Evolutionary conservation across 75 land plant species (phyloP), one percentile per base, ranked within the genome.

Genomic region (Isoetes taiwanensis): DNA sequence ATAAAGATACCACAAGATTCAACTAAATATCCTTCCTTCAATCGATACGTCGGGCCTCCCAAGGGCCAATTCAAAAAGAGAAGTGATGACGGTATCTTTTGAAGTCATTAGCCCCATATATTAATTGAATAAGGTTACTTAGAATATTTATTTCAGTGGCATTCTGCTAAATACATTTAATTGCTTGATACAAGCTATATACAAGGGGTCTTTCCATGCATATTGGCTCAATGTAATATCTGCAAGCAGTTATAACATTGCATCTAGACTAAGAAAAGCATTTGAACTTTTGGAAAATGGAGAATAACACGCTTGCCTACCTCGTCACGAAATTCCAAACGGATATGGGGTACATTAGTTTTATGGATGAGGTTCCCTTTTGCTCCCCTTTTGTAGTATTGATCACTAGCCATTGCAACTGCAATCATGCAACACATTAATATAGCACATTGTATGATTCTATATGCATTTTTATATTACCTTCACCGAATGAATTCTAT

Each of bases 291-390:
- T 37, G 39, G 14, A 37, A 14, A 37, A 14, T 37, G 38, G 11
- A 9, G 14, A 14, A 37, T 9, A 14, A 37, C 9, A 14, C 11
- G 11, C 25, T 46, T 6, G 8, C 4, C 4, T n/a, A 46, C 50
- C 50, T 46, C 50, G 50, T 46, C 16, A 6, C 50, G 50, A 16
- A 46, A 46, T 23, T 46, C 50, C 4, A 46, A 16, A 16, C 50
- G 50, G n/a, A 46, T 46, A 46, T 46, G 50, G 23, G 50, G 50
- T 8, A 46, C 50, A n/a, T 46, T 46, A 4, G 50, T 46, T 19
- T 46, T 46, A n/a, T 46, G 50, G 50, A 46, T 46, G 16, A 19
- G 25, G 16, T 46, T 46, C n/a, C 50, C 50, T 14, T 9, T 14
- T 19, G 50, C 50, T 8, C 50, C 6, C 50, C 50, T 5, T 19